Percentiles rank a stretch among this genome's conserved stretches.
phyloP scores from a whole-genome alignment of 129 eudicot species.

The Escallonia rubra region DNA sequence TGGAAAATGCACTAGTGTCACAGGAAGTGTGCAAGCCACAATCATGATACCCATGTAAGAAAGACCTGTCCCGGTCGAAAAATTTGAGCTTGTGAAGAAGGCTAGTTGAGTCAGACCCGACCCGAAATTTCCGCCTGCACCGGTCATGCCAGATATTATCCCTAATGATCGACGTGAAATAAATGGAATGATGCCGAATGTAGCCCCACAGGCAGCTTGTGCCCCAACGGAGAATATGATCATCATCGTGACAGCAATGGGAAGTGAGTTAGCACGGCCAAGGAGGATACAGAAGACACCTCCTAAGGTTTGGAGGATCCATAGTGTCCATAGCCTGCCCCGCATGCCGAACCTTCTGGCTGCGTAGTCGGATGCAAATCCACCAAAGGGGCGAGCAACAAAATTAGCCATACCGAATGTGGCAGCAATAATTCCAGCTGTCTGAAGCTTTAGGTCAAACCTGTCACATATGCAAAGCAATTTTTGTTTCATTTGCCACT shows the following conservation, averaged over 20 bases:
- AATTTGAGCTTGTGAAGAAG: constrained; percentile 51
- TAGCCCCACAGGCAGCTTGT: constrained; percentile 92
- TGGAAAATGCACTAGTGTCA: constrained; percentile 59
- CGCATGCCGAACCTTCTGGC: constrained; percentile 69
- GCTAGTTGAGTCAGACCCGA: constrained; percentile 64
- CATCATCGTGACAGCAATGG: constrained; percentile 55
- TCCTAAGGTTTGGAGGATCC: constrained; percentile 81
- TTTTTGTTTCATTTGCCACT: too few species aligned
- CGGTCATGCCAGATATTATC: constrained; percentile 71
- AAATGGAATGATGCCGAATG: constrained; percentile 82
- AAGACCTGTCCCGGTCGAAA: constrained; percentile 50
- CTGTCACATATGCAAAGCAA: constrained; percentile 13
- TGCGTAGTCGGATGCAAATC: constrained; percentile 59
- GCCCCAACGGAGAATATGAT: constrained; percentile 77
- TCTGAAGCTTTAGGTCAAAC: constrained; percentile 67
- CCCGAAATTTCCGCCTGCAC: constrained; percentile 92
- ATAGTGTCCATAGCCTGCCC: constrained; percentile 83
- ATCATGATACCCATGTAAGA: constrained; percentile 70
- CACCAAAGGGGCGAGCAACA: constrained; percentile 76
- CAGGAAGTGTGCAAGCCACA: constrained; percentile 47
- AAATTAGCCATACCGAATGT: constrained; percentile 85
- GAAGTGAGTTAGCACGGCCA: constrained; percentile 48
- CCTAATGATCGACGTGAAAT: constrained; percentile 77
- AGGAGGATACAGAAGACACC: constrained; percentile 67
- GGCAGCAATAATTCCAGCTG: constrained; percentile 78